Evolutionary conservation across 352 stramenopile species (phyloP).

Genomic region (Pythium aristosporum): DNA sequence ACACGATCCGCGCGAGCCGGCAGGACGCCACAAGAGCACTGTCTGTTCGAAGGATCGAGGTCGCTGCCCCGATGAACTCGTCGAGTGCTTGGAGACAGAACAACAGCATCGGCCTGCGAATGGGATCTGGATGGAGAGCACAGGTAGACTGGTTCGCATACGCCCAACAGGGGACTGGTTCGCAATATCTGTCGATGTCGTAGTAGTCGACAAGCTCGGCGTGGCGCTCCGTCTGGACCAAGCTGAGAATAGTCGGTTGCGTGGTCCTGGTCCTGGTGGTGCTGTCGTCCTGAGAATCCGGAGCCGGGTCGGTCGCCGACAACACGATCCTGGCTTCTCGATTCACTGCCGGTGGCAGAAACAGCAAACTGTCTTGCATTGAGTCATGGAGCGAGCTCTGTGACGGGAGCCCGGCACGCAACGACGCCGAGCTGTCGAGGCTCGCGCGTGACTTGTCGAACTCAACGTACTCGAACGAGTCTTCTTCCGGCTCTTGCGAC

Average conservation of each 20-base stretch:
- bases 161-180: conserved; percentile 64
- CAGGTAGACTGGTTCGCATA: conserved; percentile 37
- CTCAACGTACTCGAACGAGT: conserved; percentile 48
- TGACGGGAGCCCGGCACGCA: conserved; percentile 18
- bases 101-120: conserved; percentile 59
- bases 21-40: conserved; percentile 42
- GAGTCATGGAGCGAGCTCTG: conserved; percentile 52
- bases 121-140: conserved; percentile 34
- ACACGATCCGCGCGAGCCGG: conserved; percentile 51
- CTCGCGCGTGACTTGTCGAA: conserved; percentile 34
- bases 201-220: conserved; percentile 70
- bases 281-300: conserved; percentile 1
- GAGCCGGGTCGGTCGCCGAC: conserved; percentile 15
- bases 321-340: conserved; percentile 14
- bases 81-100: conserved; percentile 76
- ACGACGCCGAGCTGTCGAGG: conserved; percentile 20
- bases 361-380: conserved; percentile 54
- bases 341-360: conserved; percentile 36
- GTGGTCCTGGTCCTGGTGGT: not conserved
- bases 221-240: not conserved
- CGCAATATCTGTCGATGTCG: conserved; percentile 61
- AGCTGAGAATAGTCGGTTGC: conserved; percentile 16
- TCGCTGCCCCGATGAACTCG: conserved; percentile 52
- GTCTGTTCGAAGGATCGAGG: conserved; percentile 14
- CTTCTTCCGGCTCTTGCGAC: conserved; percentile 24